Base-by-base conservation (phyloP, 2,329 filamentous ascomycete species). In the Macrophomina phaseolina region DNA sequence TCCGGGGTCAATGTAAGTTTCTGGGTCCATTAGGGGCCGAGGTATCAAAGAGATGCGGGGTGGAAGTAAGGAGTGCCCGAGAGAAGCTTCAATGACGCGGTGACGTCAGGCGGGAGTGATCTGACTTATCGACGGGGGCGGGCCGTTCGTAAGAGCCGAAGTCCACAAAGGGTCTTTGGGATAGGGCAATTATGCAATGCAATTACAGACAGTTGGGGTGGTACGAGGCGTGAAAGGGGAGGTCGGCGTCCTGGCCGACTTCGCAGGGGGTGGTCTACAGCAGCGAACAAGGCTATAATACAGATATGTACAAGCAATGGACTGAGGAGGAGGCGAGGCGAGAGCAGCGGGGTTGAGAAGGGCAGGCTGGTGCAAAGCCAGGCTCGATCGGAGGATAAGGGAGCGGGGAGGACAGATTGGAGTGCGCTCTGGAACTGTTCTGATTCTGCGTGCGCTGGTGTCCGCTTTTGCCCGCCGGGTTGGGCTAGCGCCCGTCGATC, bases 1-100 rank as follows among this genome's bases (percentile, higher is more conserved):
- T 48, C 77, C 73, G 1, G 76, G 73, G 48, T 76, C 69, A 30
- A 76, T 30, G 28, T 40, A 65, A 1, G 63, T 40, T 23, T 56
- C 63, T 7, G 63, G 51, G 7, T 53, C 49, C 63, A 65, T 65
- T 16, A 5, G 16, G 38, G 51, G 36, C 5, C 14, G 16, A 1
- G 3, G 6, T 8, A 32, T 16, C 14, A 8, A 14, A n/a, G 14
- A n/a, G 8, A 28, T 23, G n/a, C 5, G 5, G 16, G n/a, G 5
- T 28, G 6, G 46, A 28, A 49, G n/a, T 1, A n/a, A 12, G 4
- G 34, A 7, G 8, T 38, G 52, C 6, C 32, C 28, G 16, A 5
- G 8, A 23, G 45, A 49, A 36, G 28, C n/a, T 16, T 32, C 38
- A 34, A 48, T 23, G 30, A 40, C 12, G 38, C n/a, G n/a, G 38